phyloP scores from a whole-genome alignment of 768 basidiomycete species.

The Suillus alpinus region DNA sequence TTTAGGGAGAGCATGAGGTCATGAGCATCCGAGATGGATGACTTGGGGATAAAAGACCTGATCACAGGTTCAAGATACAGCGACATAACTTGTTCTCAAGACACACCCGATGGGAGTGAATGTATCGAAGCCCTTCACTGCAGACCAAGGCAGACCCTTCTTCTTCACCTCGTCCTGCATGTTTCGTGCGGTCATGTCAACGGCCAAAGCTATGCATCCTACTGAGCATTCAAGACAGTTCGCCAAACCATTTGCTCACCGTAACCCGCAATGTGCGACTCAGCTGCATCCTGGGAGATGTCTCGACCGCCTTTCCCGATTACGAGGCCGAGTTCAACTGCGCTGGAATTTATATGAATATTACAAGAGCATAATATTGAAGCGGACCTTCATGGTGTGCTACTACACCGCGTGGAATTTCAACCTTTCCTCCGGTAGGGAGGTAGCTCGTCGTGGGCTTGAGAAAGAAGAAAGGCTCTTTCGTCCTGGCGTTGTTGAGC shows the following conservation, averaged over 20 bases:
- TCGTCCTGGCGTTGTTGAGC: conserved; percentile 78
- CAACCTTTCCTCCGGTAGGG: conserved; percentile 69
- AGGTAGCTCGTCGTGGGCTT: conserved; percentile 95
- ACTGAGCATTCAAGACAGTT: too few relatives aligned
- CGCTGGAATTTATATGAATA: not conserved
- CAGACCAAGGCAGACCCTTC: conserved; percentile 94
- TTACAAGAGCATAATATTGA: not conserved
- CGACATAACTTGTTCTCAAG: not conserved
- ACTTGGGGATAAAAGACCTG: conserved; percentile 81
- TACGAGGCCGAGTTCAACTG: conserved; percentile 96
- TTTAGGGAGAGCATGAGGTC: conserved; percentile 75
- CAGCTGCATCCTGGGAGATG: conserved; percentile 69
- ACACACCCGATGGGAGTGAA: conserved; percentile 87
- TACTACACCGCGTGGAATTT: conserved; percentile 80
- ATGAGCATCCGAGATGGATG: conserved; percentile 65
- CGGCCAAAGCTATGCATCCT: conserved; percentile 67
- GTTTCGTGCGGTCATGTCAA: conserved; percentile 97
- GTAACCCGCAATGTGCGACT: conserved; percentile 86
- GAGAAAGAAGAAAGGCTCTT: conserved; percentile 97
- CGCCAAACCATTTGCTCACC: conserved; percentile 42
- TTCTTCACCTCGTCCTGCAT: conserved; percentile 91
- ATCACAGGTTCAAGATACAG: conserved; percentile 7
- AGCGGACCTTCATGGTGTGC: conserved; percentile 87
- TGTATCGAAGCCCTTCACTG: conserved; percentile 95
- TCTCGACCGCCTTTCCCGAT: conserved; percentile 87